phyloP scores from a whole-genome alignment of 2,329 filamentous ascomycete genomes.

The Byssoonygena ceratinophila region DNA sequence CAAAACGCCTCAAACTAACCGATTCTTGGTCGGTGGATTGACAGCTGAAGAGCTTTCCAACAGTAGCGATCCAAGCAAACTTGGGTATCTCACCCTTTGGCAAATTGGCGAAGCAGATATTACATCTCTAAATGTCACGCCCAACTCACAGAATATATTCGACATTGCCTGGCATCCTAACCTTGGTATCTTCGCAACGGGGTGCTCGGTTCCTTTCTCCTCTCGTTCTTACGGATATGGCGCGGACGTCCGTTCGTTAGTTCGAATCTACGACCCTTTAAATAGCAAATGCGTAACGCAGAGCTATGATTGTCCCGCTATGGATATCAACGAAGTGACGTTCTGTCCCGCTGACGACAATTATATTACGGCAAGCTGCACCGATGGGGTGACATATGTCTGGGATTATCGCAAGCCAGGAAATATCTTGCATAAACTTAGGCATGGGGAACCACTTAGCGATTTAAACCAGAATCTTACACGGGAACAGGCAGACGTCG shows the following conservation, averaged over 20 bases:
- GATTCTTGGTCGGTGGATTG: conserved; percentile 47
- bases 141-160: conserved; percentile 46
- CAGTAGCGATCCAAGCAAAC: conserved; percentile 26
- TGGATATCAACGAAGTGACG: conserved; percentile 52
- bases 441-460: conserved; percentile 43
- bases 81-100: conserved; percentile 48
- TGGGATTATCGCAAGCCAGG: conserved; percentile 47
- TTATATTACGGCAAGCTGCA: conserved; percentile 50
- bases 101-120: conserved; percentile 35
- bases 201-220: conserved; percentile 34
- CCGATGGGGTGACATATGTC: conserved; percentile 49
- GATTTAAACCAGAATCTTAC: conserved; percentile 32
- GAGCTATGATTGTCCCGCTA: conserved; percentile 47
- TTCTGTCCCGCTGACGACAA: conserved; percentile 39
- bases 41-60: conserved; percentile 33
- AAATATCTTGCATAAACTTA: conserved; percentile 39
- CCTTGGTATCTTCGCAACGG: conserved; percentile 44
- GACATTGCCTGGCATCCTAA: conserved; percentile 48
- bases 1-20: conserved; percentile 24
- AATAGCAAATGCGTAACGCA: conserved; percentile 28
- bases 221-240: conserved; percentile 23
- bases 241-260: conserved; percentile 37
- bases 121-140: conserved; percentile 31
- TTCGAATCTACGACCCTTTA: conserved; percentile 44
- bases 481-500: conserved; percentile 46